Base-by-base conservation (phyloP, 768 basidiomycete species). In the Sarcomyxa edulis region DNA sequence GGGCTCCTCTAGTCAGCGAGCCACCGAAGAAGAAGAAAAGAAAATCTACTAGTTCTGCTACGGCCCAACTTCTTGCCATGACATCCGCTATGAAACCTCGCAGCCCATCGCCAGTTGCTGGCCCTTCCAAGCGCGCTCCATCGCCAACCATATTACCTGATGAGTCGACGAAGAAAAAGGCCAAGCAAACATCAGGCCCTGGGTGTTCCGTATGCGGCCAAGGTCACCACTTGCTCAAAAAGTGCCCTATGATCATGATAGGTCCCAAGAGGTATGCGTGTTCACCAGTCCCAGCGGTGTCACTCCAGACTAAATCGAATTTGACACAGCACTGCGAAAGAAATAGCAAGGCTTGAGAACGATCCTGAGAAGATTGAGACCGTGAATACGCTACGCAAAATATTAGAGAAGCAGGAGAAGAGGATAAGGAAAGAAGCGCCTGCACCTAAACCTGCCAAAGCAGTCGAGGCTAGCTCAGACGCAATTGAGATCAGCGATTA, bases 221-320 rank as follows among this genome's bases (percentile, higher is more conserved):
- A 20, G 44, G 69, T 27, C 53, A 58, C 27, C 80, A 81, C 53
- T 43, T 64, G 15, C 45, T 74, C 7, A 67, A 73, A 50, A 64
- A 70, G 19, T 89, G 86, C 50, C 73, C 80, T 11, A 50, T 74
- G 16, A 67, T 81, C 3, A 44, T 43, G 5, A 62, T 64, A 37
- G 84, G 82, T 2, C 61, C 74, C 1, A 58, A 63, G 39, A 81
- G 74, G 84, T 83, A 46, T 31, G 50, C 39, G n/a, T 25, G 37
- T 42, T 32, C 35, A 27, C 21, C 19, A 26, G 14, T 19, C 20
- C 22, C 25, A 43, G 35, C 28, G 6, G 23, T 10, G 28, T 39
- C 25, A 12, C 42, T 35, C n/a, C n/a, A n/a, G n/a, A n/a, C n/a
- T n/a, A n/a, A n/a, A n/a, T n/a, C n/a, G n/a, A n/a, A n/a, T n/a